Evolutionary conservation across 225 moss, liverwort and hornwort species (phyloP).

Genomic region (Bryoerythrophyllum caledonicum): DNA sequence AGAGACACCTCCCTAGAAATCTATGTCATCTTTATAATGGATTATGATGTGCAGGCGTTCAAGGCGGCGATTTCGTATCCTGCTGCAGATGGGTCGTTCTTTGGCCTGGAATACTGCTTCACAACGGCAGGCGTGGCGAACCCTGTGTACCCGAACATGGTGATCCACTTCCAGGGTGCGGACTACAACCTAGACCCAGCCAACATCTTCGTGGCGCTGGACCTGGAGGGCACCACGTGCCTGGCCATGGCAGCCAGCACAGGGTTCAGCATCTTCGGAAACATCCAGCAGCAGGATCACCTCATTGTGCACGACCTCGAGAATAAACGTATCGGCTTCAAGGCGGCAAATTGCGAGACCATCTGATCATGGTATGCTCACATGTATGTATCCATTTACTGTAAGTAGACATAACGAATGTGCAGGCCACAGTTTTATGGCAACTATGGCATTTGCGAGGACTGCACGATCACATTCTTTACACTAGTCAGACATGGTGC

Average conservation of each 20-base stretch:
- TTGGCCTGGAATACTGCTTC: slow-evolving; percentile 61
- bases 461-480: background rate
- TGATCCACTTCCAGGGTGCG: slow-evolving; percentile 48
- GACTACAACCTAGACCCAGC: slow-evolving; percentile 34
- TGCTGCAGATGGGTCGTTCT: slow-evolving; percentile 43
- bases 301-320: slow-evolving; percentile 55
- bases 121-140: slow-evolving; percentile 50
- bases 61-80: slow-evolving; percentile 50
- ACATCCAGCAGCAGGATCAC: slow-evolving; percentile 74
- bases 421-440: background rate
- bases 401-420: background rate
- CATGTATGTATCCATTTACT: background rate
- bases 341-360: slow-evolving; percentile 35
- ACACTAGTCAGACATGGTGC: background rate
- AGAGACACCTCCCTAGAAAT: too few relatives aligned
- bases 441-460: too few relatives aligned
- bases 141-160: slow-evolving; percentile 55
- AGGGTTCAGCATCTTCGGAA: slow-evolving; percentile 70
- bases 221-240: slow-evolving; percentile 60
- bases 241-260: slow-evolving; percentile 57
- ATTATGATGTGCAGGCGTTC: slow-evolving; percentile 32
- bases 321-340: slow-evolving; percentile 62
- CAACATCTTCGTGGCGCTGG: slow-evolving; percentile 59
- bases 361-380: background rate
- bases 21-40: background rate